Base-by-base conservation (phyloP, 352 stramenopile genomes). In the Globisporangium radiosum region DNA sequence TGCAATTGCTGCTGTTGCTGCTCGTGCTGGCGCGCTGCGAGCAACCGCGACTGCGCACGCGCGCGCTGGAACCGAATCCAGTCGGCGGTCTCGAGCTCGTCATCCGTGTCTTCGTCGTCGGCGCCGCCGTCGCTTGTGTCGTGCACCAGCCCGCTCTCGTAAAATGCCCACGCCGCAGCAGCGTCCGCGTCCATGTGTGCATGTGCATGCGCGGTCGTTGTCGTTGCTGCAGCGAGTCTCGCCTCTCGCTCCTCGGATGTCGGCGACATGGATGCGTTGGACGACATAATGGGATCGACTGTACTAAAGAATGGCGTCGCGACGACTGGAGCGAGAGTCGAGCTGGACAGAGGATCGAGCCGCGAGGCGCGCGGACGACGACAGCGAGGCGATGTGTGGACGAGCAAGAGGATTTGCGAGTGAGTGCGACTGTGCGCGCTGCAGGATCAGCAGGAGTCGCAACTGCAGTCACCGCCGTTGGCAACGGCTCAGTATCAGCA, bases 31-130 rank as follows among this genome's bases (percentile, higher is more conserved):
- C 72, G 72, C 33, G 72, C 68, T 44, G 73, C 73, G 47, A 63
- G 68, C 44, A 85, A 66, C 47, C 72, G 75, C 66, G 60, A 71
- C 44, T 81, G 69, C 39, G 71, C 64, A 48, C 76, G 73, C 71
- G 72, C 72, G 54, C 76, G 76, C 73, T 86, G 71, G 67, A 81
- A 81, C 49, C 70, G 64, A 54, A 80, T 77, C 71, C 72, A 86
- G 44, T 78, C 71, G 49, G 75, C 68, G 19, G 73, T 80, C 60
- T 84, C 72, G 48, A 71, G 57, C 58, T 87, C 76, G 55, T 80
- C 76, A 51, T 85, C 76, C 43, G 78, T 81, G 68, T 89, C 78
- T 70, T 81, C 72, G 52, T 63, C 67, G 39, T 66, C 60, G 40
- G 25, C 60, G 47, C 44, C 54, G 49, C 19, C 56, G 47, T 71